These are phyloP conservation scores for Microbotryum saponariae DNA, from an alignment of 1,284 basidiomycete genomes.

Conservation along the genomic window DNA sequence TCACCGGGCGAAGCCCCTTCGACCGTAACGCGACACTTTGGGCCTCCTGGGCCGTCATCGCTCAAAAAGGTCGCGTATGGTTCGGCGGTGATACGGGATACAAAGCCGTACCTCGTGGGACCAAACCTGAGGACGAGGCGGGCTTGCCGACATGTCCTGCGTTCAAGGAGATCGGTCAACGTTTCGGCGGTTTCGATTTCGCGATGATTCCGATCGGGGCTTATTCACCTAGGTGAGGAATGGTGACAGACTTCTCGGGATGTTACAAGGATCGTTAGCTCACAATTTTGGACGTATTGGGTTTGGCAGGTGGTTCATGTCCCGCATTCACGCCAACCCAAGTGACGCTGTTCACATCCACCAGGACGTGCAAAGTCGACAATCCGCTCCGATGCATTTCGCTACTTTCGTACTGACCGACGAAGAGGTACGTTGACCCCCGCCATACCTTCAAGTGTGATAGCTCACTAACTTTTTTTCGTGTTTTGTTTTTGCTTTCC, in stretches of 20 bases:
- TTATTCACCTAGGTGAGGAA: conserved; percentile 53
- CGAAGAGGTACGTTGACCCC: conserved; percentile 46
- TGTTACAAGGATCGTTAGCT: conserved; percentile 44
- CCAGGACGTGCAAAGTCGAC: conserved; percentile 47
- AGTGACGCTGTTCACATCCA: conserved; percentile 53
- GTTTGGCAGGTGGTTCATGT: conserved; percentile 16
- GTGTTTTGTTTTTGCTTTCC: neutral
- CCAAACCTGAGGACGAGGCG: conserved; percentile 48
- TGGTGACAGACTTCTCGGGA: conserved; percentile 57
- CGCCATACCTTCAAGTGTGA: neutral
- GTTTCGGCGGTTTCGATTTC: conserved; percentile 52
- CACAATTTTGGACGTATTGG: neutral
- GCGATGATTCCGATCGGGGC: conserved; percentile 48
- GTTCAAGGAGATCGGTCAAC: conserved; percentile 58
- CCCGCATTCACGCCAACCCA: conserved; percentile 24
- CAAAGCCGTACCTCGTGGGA: conserved; percentile 36
- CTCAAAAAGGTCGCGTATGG: conserved; percentile 46
- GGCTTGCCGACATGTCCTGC: conserved; percentile 56
- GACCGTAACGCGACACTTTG: conserved; percentile 55
- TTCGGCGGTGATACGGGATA: conserved; percentile 66
- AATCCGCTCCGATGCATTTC: conserved; percentile 12
- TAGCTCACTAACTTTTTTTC: neutral
- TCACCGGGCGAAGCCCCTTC: conserved; percentile 41
- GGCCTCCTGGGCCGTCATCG: conserved; percentile 55
- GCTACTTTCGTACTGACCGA: conserved; percentile 51